Percentiles rank a stretch among this genome's conserved stretches.
Evolutionary conservation across 2,329 filamentous ascomycete species (phyloP).

Genomic region (Apiospora rasikravindrae): DNA sequence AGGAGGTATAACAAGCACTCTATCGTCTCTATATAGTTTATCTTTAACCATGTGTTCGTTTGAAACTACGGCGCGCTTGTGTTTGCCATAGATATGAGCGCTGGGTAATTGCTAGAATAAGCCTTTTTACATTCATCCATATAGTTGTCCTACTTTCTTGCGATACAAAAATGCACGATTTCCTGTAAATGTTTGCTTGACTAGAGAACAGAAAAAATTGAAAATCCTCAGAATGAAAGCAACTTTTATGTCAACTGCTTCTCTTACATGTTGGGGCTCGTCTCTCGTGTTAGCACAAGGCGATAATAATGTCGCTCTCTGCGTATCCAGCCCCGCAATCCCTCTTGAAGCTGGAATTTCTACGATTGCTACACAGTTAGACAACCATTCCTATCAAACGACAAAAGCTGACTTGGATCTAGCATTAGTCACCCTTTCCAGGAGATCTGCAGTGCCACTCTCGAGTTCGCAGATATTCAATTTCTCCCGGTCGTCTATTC

Average conservation of each 20-base stretch:
- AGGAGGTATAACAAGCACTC: background rate
- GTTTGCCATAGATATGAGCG: background rate
- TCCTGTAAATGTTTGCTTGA: background rate
- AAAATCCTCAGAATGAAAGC: background rate
- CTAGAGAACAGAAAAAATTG: background rate
- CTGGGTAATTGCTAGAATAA: background rate
- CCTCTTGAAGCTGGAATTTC: background rate
- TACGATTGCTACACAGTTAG: background rate
- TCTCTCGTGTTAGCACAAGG: background rate
- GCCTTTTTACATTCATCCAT: background rate
- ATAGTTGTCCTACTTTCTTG: background rate
- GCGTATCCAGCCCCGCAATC: background rate
- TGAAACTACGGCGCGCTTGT: too few species aligned
- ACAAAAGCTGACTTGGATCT: background rate
- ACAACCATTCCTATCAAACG: background rate
- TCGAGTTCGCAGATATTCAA: background rate
- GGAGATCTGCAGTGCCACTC: background rate
- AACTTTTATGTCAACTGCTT: background rate
- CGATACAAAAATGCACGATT: background rate
- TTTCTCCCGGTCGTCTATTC: slow-evolving; percentile 4
- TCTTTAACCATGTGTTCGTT: background rate
- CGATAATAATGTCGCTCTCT: background rate
- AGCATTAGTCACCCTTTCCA: background rate
- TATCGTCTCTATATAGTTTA: background rate
- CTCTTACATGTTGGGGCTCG: background rate